Evolutionary conservation across 257 asterid species (phyloP), one percentile per base, ranked within the genome.

Genomic region (Gentiana dahurica): DNA sequence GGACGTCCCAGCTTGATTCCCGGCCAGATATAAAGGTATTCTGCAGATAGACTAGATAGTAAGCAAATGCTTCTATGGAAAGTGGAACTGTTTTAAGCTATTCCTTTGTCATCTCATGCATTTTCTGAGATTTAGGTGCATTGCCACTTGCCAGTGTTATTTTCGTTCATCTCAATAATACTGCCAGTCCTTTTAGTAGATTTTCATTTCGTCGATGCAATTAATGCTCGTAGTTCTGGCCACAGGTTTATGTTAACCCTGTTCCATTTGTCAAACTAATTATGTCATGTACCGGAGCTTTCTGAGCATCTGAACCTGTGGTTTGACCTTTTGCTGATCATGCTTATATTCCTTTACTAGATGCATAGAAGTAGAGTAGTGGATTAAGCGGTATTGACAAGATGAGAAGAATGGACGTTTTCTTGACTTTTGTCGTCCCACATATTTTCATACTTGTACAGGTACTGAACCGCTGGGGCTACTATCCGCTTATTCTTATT

Each of bases 391-490:
- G 24, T 12, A n/a, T 3, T 5, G 39, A 55, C 7, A 41, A 8
- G 53, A 9, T 13, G 43, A 45, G 50, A 54, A 48, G 53, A 49
- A 45, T 32, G 50, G 11, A 43, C 48, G 15, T 53, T 32, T 37
- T 12, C 8, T 55, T 53, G 35, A 36, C 63, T 60, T 55, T 2
- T 36, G 36, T 58, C 46, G 43, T 15, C 54, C 12, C 50, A 10
- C 48, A 49, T 0, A 34, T 12, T 50, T 52, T 8, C 44, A 53
- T 39, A 54, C 62, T 55, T 66, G 5, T 53, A 62, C 82, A 92
- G 99, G 97, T 84, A n/a, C 68, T 88, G 55, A 88, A 80, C 60
- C 81, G 94, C 63, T 92, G 99, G 97, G 97, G 99, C 56, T 92
- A 92, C 79, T 85, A 92, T 70, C 97, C 99, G 32, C 95, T 92